Conservation (phyloP, 2,329 filamentous ascomycete species). For the Pleoardoris graminearum region DNA sequence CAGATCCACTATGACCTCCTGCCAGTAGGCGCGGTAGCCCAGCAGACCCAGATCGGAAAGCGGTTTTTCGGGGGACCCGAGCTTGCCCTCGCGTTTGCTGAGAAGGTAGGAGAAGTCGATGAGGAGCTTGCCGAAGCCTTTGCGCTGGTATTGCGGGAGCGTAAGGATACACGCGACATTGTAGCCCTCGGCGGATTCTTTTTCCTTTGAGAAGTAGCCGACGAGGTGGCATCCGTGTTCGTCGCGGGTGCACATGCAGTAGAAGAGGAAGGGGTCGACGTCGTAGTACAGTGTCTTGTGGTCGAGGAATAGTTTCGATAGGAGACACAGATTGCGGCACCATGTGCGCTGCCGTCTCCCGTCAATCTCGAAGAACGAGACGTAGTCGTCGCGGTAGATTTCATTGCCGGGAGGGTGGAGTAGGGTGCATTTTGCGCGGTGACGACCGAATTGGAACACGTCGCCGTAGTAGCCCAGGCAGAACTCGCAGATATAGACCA, state of each 20-base stretch:
- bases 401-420: constrained; percentile 96
- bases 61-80: constrained; percentile 95
- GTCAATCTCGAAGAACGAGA: constrained; percentile 97
- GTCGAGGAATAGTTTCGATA: constrained; percentile 95
- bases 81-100: constrained; percentile 90
- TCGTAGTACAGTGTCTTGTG: constrained; percentile 99
- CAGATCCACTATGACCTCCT: constrained; percentile 87
- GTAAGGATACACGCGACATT: constrained; percentile 98
- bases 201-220: constrained; percentile 99
- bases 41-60: constrained; percentile 90
- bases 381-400: constrained; percentile 91
- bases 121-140: constrained; percentile 87
- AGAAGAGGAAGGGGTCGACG: constrained; percentile 98
- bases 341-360: constrained; percentile 91
- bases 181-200: constrained; percentile 94
- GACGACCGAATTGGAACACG: constrained; percentile 78
- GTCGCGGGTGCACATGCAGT: constrained; percentile 90
- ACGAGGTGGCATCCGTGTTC: constrained; percentile 92
- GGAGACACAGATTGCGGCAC: constrained; percentile 91
- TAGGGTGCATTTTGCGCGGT: constrained; percentile 86
- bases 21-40: constrained; percentile 97
- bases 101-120: constrained; percentile 98
- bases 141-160: constrained; percentile 91
- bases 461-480: constrained; percentile 90
- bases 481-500: constrained; percentile 97